Evolutionary conservation across 1,284 basidiomycete species (phyloP), one percentile per base, ranked within the genome.

Genomic region (Erythrobasidium hasegawianum): DNA sequence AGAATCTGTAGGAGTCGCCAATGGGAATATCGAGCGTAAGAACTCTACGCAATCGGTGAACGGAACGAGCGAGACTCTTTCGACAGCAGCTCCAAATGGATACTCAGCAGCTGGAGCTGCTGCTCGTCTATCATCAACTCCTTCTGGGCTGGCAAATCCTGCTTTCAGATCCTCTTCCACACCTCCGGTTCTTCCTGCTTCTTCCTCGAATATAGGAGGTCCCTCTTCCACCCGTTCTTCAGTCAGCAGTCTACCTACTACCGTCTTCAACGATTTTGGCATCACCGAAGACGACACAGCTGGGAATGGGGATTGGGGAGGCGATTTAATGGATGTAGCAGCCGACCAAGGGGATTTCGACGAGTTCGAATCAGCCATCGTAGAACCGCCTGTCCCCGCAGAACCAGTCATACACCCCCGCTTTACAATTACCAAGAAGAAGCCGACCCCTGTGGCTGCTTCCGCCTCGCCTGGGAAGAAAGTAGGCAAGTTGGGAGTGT

Each of bases 261-360:
- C 40, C n/a, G 40, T 10, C 40, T 41, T 41, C n/a, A n/a, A 41
- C 72, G n/a, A n/a, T n/a, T n/a, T n/a, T n/a, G n/a, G n/a, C n/a
- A n/a, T n/a, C n/a, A n/a, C n/a, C n/a, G n/a, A n/a, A n/a, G n/a
- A n/a, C n/a, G n/a, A n/a, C n/a, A n/a, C n/a, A n/a, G 83, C 84
- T 0, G 90, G 87, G 86, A 86, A 85, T 3, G 78, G 68, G 18
- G 78, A 78, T 45, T 75, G 73, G 71, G 75, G 74, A 2, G 85
- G 84, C 29, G 89, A 95, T 76, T 77, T 95, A 61, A 94, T 95
- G 77, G 91, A 96, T 72, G 85, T 96, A 9, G 87, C 92, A 75
- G 90, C 88, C 0, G 91, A 96, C 72, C 83, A 86, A 38, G 92
- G 87, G 74, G 93, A 96, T 76, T 96, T 56, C 68, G 71, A 72